Base-by-base conservation (phyloP, 345 rosid species). In the Euphorbia pulcherrima region DNA sequence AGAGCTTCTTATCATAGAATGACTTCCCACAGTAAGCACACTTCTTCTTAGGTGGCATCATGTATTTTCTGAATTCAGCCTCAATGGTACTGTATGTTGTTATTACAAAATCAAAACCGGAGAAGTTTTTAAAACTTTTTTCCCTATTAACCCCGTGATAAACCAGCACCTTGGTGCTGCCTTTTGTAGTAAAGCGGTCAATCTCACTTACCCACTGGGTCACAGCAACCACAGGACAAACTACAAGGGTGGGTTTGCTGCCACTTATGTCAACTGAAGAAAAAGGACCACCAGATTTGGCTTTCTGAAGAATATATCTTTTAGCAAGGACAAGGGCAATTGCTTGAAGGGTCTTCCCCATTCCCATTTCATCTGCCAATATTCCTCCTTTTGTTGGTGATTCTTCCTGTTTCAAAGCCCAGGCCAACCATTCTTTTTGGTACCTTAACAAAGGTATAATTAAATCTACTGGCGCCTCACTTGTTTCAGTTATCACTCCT, bases 281-380 rank as follows among this genome's bases (percentile, higher is more conserved):
- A 66, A 81, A 72, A 13, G 79, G 55, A 41, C 51, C 74, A 67
- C 54, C 40, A 23, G 53, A 30, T 27, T 67, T 79, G 65, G 68
- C 47, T 61, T 78, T 26, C 52, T 23, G 72, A 28, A 48, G 52
- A 40, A 65, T 71, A 67, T 81, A 88, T 21, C 97, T 80, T 74
- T 83, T 84, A 52, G 92, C 86, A 73, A 94, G 92, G 67, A 89
- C 97, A 48, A 94, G 95, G 4, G 99, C 86, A 72, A 94, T 94
- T 17, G 99, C 96, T 76, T 94, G 99, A 74, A 89, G 73, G 41
- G 99, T 91, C 87, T 94, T 94, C 35, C 99, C 99, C 99, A 94
- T 94, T 67, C 99, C 99, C 99, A 94, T 94, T 80, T 94, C 99
- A 80, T 94, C 99, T 9, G 99, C 99, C 23, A 94, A 96, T 74